Base-by-base conservation (phyloP, 495 filamentous ascomycete genomes). In the Aspergillus affinis region DNA sequence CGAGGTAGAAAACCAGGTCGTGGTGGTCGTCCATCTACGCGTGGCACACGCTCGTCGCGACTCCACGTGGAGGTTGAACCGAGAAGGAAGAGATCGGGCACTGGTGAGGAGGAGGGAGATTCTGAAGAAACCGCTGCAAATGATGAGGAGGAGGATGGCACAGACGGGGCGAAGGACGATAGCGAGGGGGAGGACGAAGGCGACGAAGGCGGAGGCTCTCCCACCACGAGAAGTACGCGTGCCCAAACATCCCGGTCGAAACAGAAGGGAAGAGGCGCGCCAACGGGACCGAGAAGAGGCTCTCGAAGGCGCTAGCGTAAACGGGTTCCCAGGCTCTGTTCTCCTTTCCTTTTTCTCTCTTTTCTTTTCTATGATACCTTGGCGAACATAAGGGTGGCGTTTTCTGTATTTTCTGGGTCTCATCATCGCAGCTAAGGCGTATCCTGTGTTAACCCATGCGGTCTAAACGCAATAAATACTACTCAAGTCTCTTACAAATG, bases 1-100 rank as follows among this genome's bases (percentile, higher is more conserved):
- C 74, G 72, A 71, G 81, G 78, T 46, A 72, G 73, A 30, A 80
- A 78, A 53, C 60, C 69, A 19, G 73, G 67, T 55, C 73, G 77
- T 27, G 68, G 67, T 9, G 70, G 76, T 8, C 75, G 78, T 23
- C 64, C 67, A 46, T 59, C 66, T 10, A 71, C 68, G 21, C 75
- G 73, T 55, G 77, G 75, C 29, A 78, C 77, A n/a, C 74, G 80
- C 8, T 72, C 72, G 8, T 78, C 76, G 20, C 72, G 72, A 27
- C 61, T 80, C 13, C 72, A 80, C 30, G 74, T 77, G 8, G 77
- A 78, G 55, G 64, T 78, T n/a, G 75, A 70, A 13, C 44, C 64
- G 6, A 55, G 70, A 51, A 60, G 60, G 65, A 60, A 73, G 66
- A 56, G 66, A 20, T 32, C 68, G 19, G 60, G 47, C 10, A 64